Evolutionary conservation across 2,329 filamentous ascomycete species (phyloP), one percentile per base, ranked within the genome.

Genomic region (Aureobasidium uvarum): DNA sequence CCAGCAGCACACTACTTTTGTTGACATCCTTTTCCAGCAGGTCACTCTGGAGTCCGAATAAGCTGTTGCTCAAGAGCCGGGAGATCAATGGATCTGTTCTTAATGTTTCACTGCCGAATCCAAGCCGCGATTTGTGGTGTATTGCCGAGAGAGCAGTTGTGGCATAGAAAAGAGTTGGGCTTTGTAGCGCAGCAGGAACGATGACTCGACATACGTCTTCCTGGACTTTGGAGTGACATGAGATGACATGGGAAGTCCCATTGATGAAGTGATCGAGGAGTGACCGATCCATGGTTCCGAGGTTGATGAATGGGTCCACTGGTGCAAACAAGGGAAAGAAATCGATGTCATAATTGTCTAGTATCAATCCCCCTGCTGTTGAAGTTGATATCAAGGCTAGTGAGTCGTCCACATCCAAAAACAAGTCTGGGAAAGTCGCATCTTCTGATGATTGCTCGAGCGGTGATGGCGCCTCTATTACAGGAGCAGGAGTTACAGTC

Each of bases 181-280:
- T 63, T n/a, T 66, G 46, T 16, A 66, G 16, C 1, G 65, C 65
- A 16, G 65, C 65, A 16, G 65, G 65, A 16, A 66, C 51, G 14
- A 66, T 66, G 20, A 66, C 56, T 33, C 50, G 48, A 18, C 65
- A 56, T n/a, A 66, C 51, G 16, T 66, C 58, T 46, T 63, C 51
- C 33, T 58, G 65, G 4, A 66, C 65, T 20, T 56, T 55, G 28
- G 65, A 46, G 14, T 66, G 65, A n/a, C 65, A 66, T 7, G 65
- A 62, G 10, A 66, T 66, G 41, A 66, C 50, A 31, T 62, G 56
- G n/a, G 65, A 66, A 5, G 65, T 62, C 0, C 56, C 50, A 11
- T 66, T 39, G 25, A 62, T 55, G n/a, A 66, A 66, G 16, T 66
- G 65, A n/a, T 66, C 59, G 6, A 66, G 58, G 5, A 66, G 25